These are phyloP conservation scores for Penicillium crystallinum DNA, from an alignment of 495 filamentous ascomycete genomes.

Conservation along the genomic window DNA sequence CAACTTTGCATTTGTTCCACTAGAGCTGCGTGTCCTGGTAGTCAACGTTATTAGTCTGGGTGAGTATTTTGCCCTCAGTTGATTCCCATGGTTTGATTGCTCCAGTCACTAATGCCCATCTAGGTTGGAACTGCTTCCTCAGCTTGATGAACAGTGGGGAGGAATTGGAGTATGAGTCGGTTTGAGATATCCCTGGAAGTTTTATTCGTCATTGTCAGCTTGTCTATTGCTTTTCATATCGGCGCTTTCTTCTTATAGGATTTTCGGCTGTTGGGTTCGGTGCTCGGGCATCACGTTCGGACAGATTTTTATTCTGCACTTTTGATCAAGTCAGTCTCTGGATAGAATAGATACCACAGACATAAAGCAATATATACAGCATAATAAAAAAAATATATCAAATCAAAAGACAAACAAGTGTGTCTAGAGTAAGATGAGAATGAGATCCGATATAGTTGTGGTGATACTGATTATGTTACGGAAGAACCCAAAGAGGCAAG, in stretches of 20 bases:
- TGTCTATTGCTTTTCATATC: slow-evolving; percentile 23
- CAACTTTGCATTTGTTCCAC: slow-evolving; percentile 87
- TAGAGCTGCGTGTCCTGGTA: slow-evolving; percentile 79
- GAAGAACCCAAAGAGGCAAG: slow-evolving; percentile 38
- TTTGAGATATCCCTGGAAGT: slow-evolving; percentile 7
- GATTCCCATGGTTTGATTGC: neutral
- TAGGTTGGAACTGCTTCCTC: slow-evolving; percentile 95
- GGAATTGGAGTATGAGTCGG: slow-evolving; percentile 11
- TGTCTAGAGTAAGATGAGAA: neutral
- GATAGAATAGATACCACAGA: neutral
- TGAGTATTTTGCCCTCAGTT: slow-evolving; percentile 33
- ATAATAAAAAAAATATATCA: neutral
- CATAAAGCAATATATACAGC: neutral
- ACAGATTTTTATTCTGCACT: slow-evolving; percentile 3
- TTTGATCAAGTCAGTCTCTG: neutral
- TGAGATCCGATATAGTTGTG: neutral
- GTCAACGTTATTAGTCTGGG: slow-evolving; percentile 80
- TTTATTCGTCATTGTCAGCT: neutral
- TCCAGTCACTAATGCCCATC: slow-evolving; percentile 23
- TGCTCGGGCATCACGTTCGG: neutral
- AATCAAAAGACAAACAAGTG: neutral
- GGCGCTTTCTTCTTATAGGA: slow-evolving; percentile 8
- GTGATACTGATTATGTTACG: slow-evolving; percentile 8
- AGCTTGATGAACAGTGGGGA: slow-evolving; percentile 71
- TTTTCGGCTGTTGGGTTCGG: slow-evolving; percentile 2